These are phyloP conservation scores for Chrysanthemum seticuspe DNA, from an alignment of 129 eudicot genomes.

Conservation along the genomic window DNA sequence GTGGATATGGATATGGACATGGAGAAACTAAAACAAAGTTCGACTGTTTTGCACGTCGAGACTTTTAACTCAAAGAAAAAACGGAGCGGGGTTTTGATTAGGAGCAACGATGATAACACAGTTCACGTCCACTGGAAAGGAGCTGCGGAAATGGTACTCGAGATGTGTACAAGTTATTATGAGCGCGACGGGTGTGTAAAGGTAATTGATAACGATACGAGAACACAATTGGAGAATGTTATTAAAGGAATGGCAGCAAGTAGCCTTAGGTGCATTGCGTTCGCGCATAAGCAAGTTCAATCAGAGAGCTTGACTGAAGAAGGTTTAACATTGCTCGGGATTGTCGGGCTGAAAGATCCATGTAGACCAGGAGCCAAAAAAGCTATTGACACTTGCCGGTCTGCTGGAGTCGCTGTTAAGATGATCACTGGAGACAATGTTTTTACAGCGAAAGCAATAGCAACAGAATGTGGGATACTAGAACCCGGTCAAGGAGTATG, in stretches of 20 bases:
- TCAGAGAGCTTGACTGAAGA: slow-evolving; percentile 38
- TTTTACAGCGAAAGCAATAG: slow-evolving; percentile 92
- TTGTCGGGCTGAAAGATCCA: slow-evolving; percentile 85
- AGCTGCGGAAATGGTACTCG: slow-evolving; percentile 88
- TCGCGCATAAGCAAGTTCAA: slow-evolving; percentile 50
- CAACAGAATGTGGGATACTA: slow-evolving; percentile 88
- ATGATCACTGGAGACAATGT: slow-evolving; percentile 95
- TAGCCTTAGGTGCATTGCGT: slow-evolving; percentile 89
- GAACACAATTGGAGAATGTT: slow-evolving; percentile 49
- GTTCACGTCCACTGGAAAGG: slow-evolving; percentile 83
- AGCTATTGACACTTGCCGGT: slow-evolving; percentile 66
- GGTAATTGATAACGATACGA: slow-evolving; percentile 33
- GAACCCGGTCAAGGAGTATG: slow-evolving; percentile 29
- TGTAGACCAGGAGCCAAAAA: slow-evolving; percentile 70
- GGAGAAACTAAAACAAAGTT: slow-evolving; percentile 49
- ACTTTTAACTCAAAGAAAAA: slow-evolving; percentile 80
- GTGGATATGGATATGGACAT: slow-evolving; percentile 62
- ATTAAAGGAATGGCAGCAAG: slow-evolving; percentile 95
- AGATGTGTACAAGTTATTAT: slow-evolving; percentile 64
- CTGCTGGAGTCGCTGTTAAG: slow-evolving; percentile 71
- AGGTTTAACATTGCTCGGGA: slow-evolving; percentile 60
- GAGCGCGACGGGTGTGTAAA: slow-evolving; percentile 33
- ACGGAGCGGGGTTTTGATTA: slow-evolving; percentile 62
- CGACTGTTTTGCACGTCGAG: slow-evolving; percentile 56
- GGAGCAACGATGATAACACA: slow-evolving; percentile 33